These are phyloP conservation scores for Umbilicus rupestris DNA, from an alignment of 164 flowering plant genomes.

Conservation along the genomic window DNA sequence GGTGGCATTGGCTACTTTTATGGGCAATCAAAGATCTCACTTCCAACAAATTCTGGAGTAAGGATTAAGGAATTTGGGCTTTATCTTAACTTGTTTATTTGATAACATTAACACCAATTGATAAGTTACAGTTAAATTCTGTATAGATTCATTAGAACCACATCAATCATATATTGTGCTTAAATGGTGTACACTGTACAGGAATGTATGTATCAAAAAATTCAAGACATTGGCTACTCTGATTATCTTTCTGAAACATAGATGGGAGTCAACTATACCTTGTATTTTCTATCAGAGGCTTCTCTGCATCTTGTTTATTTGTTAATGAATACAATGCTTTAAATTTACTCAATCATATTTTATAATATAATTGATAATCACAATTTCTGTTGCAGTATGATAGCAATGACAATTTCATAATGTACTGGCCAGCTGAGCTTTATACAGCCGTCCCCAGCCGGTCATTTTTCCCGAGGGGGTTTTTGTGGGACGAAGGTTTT, in stretches of 20 bases:
- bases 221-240: background rate
- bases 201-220: background rate
- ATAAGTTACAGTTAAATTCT: background rate
- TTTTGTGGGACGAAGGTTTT: conserved; percentile 99
- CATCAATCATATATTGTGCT: background rate
- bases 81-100: background rate
- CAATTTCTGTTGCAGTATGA: conserved; percentile 44
- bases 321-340: background rate
- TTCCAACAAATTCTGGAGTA: conserved; percentile 42
- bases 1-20: conserved; percentile 98
- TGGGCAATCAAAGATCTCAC: conserved; percentile 80
- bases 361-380: background rate
- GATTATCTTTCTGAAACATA: background rate
- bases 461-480: conserved; percentile 93
- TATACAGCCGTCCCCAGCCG: conserved; percentile 96
- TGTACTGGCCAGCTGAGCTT: conserved; percentile 96
- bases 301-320: background rate
- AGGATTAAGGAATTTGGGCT: conserved; percentile 42
- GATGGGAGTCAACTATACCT: background rate
- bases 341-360: background rate
- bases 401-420: conserved; percentile 35
- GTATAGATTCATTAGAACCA: background rate
- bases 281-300: background rate
- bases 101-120: background rate
- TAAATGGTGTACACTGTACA: background rate